These are phyloP conservation scores for Jamesozyma gamospora DNA, from an alignment of 805 yeast species.

Conservation along the genomic window DNA sequence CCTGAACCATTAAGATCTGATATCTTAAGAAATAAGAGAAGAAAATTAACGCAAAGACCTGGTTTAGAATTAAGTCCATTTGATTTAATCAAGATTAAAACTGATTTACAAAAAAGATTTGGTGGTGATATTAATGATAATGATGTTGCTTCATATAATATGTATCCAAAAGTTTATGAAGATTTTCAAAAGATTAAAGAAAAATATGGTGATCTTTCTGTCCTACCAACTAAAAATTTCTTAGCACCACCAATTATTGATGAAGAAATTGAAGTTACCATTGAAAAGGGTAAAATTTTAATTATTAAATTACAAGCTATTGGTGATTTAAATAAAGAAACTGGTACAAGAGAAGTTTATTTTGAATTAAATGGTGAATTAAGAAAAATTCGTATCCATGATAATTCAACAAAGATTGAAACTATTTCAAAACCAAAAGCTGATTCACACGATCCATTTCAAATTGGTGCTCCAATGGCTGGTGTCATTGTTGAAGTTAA, in stretches of 20 bases:
- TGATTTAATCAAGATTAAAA: slow-evolving; percentile 60
- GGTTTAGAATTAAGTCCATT: slow-evolving; percentile 84
- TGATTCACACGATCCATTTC: slow-evolving; percentile 73
- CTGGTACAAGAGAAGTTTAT: slow-evolving; percentile 92
- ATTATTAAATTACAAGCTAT: slow-evolving; percentile 86
- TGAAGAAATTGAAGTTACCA: slow-evolving; percentile 80
- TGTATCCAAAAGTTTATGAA: slow-evolving; percentile 98
- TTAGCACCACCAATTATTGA: slow-evolving; percentile 78
- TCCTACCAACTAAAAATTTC: slow-evolving; percentile 87
- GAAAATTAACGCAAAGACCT: slow-evolving; percentile 81
- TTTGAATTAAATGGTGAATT: slow-evolving; percentile 97
- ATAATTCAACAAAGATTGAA: slow-evolving; percentile 78
- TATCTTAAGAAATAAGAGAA: slow-evolving; percentile 83
- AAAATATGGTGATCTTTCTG: slow-evolving; percentile 84
- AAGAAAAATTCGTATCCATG: slow-evolving; percentile 89
- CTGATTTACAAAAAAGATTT: slow-evolving; percentile 67
- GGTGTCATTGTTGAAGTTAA: slow-evolving; percentile 95
- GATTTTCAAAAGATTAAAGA: slow-evolving; percentile 65
- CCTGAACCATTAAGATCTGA: slow-evolving; percentile 97
- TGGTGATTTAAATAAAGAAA: slow-evolving; percentile 74
- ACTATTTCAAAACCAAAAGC: slow-evolving; percentile 85
- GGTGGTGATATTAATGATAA: slow-evolving; percentile 63
- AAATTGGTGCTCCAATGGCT: slow-evolving; percentile 98
- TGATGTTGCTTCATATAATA: slow-evolving; percentile 90
- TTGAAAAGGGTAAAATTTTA: slow-evolving; percentile 90